These are phyloP conservation scores for Candida sp. DNA, from an alignment of 1,139 yeast species.

Conservation along the genomic window DNA sequence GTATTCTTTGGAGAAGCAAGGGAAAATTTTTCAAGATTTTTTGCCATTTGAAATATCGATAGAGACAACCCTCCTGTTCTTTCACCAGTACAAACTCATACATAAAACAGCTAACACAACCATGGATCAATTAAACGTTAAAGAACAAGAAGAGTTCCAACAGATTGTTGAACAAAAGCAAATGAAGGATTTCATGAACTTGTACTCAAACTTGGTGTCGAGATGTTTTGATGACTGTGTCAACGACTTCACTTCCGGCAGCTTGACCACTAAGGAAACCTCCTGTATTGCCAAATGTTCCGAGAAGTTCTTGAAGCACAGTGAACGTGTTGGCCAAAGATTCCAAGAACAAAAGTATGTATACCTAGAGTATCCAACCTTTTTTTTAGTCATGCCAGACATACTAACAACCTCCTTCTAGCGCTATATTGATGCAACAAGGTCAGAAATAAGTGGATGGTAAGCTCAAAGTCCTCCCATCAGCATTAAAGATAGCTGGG, in stretches of 20 bases:
- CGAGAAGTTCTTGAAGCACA: constrained; percentile 97
- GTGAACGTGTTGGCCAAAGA: constrained; percentile 98
- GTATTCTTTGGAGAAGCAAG: too few relatives aligned
- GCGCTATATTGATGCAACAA: constrained; percentile 55
- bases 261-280: constrained; percentile 83
- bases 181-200: constrained; percentile 98
- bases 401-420: constrained; percentile 29
- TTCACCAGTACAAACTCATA: neutral
- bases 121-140: constrained; percentile 85
- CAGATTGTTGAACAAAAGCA: constrained; percentile 96
- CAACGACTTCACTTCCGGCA: constrained; percentile 94
- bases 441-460: constrained; percentile 15
- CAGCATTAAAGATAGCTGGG: too few relatives aligned
- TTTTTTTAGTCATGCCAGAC: neutral
- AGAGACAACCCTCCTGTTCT: neutral
- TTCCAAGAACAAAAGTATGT: constrained; percentile 93
- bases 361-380: constrained; percentile 5
- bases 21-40: constrained; percentile 7
- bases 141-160: constrained; percentile 97
- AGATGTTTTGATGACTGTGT: constrained; percentile 98
- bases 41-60: neutral
- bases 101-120: constrained; percentile 3
- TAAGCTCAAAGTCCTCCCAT: too few relatives aligned
- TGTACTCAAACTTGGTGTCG: constrained; percentile 92
- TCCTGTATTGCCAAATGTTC: constrained; percentile 90